Evolutionary conservation across 306 rosid species (phyloP), one percentile per base, ranked within the genome.

Genomic region (Pyrus betulifolia): DNA sequence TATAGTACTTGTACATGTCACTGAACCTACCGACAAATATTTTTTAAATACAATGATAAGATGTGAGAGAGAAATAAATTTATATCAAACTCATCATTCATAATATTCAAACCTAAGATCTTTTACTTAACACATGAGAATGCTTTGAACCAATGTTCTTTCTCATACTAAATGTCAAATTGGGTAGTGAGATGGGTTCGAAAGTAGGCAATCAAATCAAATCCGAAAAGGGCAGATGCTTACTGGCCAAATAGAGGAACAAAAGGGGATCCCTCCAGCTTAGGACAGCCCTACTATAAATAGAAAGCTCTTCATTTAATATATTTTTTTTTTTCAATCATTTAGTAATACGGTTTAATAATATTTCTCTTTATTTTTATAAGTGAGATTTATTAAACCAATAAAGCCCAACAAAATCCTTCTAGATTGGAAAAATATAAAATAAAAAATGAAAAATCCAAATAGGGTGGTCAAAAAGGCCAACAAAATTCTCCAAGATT

Each of bases 121-220:
- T 49, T 0, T 15, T 6, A 49, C 0, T 1, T 49, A 49, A 0
- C 6, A 14, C 6, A 19, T 49, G 6, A 49, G 1, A 14, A 51
- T 49, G 12, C 12, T 40, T 40, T 40, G 12, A 40, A 40, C 54
- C 54, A 3, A 30, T 31, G 35, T 31, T 31, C 19, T 14, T 49
- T 49, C 54, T 49, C 19, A 15, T 49, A 49, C 19, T 49, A 46
- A 46, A 46, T 13, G 15, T 60, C 27, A 70, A 42, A 51, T 70
- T 30, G 65, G 78, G 55, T 30, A 35, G 61, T 74, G 63, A 58
- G 44, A 28, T 23, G 17, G 35, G 22, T 31, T 22, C 25, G 33
- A 23, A 44, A 62, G 58, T 33, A 10, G 71, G 44, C 67, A 74
- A 49, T 64, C 74, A 79, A 79, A 79, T 79, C 76, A 59, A 75